These are phyloP conservation scores for Coccomyxa sp. DNA, from an alignment of 139 green algal genomes.

Conservation along the genomic window DNA sequence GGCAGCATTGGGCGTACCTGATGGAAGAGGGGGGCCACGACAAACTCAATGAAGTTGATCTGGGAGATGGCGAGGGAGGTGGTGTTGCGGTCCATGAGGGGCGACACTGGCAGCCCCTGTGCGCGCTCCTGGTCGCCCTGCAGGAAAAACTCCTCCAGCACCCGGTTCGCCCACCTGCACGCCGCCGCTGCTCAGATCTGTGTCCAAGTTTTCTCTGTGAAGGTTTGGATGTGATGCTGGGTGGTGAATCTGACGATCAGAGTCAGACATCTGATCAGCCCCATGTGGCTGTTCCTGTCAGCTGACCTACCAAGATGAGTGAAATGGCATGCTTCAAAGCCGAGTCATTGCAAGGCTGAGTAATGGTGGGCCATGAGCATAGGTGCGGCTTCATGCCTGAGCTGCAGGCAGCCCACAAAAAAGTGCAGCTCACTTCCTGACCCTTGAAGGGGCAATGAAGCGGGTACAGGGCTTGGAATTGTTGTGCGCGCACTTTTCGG, in stretches of 20 bases:
- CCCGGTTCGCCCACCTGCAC: conserved; percentile 43
- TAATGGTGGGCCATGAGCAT: too few relatives aligned
- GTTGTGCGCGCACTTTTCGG: conserved; percentile 34
- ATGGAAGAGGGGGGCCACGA: conserved; percentile 55
- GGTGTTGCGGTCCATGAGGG: conserved; percentile 49
- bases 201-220: neutral
- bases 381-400: too few relatives aligned
- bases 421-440: too few relatives aligned
- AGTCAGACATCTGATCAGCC: neutral
- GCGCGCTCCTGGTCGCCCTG: conserved; percentile 56
- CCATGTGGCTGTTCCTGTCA: too few relatives aligned
- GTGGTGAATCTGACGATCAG: neutral
- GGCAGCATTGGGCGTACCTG: conserved; percentile 7
- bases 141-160: conserved; percentile 63
- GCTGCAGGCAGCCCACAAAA: too few relatives aligned
- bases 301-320: too few relatives aligned
- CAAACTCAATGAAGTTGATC: conserved; percentile 70
- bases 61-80: conserved; percentile 38
- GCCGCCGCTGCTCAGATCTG: neutral
- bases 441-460: too few relatives aligned
- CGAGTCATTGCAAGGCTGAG: too few relatives aligned
- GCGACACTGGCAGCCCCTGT: conserved; percentile 41
- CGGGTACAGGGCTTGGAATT: conserved; percentile 16
- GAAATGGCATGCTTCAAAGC: too few relatives aligned
- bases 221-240: too few relatives aligned